These are phyloP conservation scores for Acephala macrosclerotiorum DNA, from an alignment of 2,329 filamentous ascomycete genomes.

Conservation along the genomic window DNA sequence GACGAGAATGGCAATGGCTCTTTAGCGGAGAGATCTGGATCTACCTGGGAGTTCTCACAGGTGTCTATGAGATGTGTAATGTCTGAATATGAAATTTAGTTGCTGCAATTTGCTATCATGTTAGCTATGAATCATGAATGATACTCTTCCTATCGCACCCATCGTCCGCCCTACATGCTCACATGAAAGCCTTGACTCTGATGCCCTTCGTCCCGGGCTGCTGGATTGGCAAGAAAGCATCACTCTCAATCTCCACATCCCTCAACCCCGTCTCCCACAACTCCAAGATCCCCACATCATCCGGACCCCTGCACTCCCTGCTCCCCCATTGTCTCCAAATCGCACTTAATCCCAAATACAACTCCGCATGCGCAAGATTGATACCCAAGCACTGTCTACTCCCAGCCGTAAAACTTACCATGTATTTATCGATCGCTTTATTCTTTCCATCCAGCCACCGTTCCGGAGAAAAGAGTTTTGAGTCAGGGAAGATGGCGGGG, in stretches of 20 bases:
- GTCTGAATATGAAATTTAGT: too few relatives aligned
- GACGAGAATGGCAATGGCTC: too few relatives aligned
- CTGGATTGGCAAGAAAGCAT: slow-evolving; percentile 26
- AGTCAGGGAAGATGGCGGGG: slow-evolving; percentile 47
- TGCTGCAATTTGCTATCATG: too few relatives aligned
- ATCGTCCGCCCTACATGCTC: too few relatives aligned
- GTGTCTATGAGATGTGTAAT: too few relatives aligned
- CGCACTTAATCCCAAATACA: slow-evolving; percentile 22
- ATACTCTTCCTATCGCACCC: too few relatives aligned
- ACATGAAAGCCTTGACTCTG: slow-evolving; percentile 21
- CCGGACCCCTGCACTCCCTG: slow-evolving; percentile 31
- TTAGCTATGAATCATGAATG: too few relatives aligned
- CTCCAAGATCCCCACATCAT: slow-evolving; percentile 34
- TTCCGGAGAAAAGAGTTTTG: slow-evolving; percentile 49
- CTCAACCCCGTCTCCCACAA: slow-evolving; percentile 38
- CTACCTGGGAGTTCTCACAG: too few relatives aligned
- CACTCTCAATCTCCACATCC: slow-evolving; percentile 35
- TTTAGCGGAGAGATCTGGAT: too few relatives aligned
- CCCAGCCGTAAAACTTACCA: slow-evolving; percentile 52
- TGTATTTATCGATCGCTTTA: slow-evolving; percentile 45
- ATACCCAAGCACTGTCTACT: slow-evolving; percentile 51
- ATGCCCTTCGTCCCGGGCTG: slow-evolving; percentile 24
- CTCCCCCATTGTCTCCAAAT: slow-evolving; percentile 30
- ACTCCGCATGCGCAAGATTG: slow-evolving; percentile 31
- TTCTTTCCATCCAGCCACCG: slow-evolving; percentile 48